phyloP scores from a whole-genome alignment of 192 early-diverging fungal species.

The Backusella luteola region DNA sequence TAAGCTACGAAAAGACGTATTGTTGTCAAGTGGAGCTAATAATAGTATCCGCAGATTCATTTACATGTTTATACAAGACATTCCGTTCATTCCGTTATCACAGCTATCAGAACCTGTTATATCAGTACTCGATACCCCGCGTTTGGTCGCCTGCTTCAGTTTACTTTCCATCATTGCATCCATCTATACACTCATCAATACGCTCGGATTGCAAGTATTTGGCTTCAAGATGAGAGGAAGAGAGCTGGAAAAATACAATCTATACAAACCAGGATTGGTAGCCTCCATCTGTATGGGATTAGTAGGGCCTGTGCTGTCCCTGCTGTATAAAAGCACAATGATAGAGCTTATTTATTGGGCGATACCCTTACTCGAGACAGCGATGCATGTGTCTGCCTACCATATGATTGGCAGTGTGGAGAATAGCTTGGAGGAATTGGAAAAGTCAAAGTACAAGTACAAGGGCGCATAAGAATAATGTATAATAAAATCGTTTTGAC shows the following conservation, averaged over 20 bases:
- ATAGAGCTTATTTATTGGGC: not conserved
- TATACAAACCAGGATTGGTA: not conserved
- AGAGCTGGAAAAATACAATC: not conserved
- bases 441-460: not conserved
- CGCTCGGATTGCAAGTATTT: not conserved
- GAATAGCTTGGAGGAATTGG: not conserved
- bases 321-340: not conserved
- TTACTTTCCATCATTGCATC: not conserved
- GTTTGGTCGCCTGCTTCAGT: not conserved
- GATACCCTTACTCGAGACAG: not conserved
- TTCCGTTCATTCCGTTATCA: not conserved
- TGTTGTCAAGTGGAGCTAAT: not conserved
- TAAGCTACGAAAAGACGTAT: not conserved
- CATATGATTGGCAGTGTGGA: not conserved
- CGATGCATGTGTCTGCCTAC: not conserved
- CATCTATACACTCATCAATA: not conserved
- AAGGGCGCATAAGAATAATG: not conserved
- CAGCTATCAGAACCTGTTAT: not conserved
- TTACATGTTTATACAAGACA: not conserved
- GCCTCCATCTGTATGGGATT: not conserved
- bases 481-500: no score
- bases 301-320: not conserved
- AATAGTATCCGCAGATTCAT: not conserved
- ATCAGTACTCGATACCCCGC: not conserved
- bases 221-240: not conserved